Base-by-base conservation (phyloP, 495 filamentous ascomycete genomes). In the Hypomontagnella monticulosa region DNA sequence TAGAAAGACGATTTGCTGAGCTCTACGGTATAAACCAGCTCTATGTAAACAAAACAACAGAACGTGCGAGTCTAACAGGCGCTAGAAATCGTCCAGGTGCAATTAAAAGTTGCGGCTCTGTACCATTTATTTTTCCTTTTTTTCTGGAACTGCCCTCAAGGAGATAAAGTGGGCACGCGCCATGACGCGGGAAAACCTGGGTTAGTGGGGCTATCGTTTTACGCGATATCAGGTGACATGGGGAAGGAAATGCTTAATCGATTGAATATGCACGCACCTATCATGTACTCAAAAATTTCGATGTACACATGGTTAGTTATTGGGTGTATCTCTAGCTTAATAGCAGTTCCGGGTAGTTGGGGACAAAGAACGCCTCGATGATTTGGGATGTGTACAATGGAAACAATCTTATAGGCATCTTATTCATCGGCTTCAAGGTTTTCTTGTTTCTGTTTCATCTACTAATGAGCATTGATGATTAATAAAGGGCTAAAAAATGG, bases 141-240 rank as follows among this genome's bases (percentile, higher is more conserved):
- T 57, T 70, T 46, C 51, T n/a, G 43, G 41, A 36, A 46, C 52
- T 57, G 16, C 51, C 19, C 23, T 53, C 51, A 47, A 36, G 30
- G 41, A 43, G 41, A 18, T 53, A 53, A 53, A 60, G 65, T 63
- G 61, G 69, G 23, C 36, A 63, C 69, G 63, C 55, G 59, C 47
- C 38, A 27, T 20, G 57, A 62, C 69, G 69, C 55, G 70, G 51
- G 40, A 61, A 57, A 57, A 52, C 57, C 16, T 60, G 65, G 46
- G 52, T 36, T 38, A 44, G 38, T 34, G 51, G 57, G 57, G 41
- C 27, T 53, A 19, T 11, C 20, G 48, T 48, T 44, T 32, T 43
- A 55, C 71, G 69, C 71, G 71, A 57, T 70, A 63, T 74, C 71
- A 74, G 66, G 69, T 74, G 71, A 74, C 50, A 54, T 57, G 36